Evolutionary conservation across 176 grass and related monocot genomes (phyloP).

Genomic region (Urochloa ruziziensis): DNA sequence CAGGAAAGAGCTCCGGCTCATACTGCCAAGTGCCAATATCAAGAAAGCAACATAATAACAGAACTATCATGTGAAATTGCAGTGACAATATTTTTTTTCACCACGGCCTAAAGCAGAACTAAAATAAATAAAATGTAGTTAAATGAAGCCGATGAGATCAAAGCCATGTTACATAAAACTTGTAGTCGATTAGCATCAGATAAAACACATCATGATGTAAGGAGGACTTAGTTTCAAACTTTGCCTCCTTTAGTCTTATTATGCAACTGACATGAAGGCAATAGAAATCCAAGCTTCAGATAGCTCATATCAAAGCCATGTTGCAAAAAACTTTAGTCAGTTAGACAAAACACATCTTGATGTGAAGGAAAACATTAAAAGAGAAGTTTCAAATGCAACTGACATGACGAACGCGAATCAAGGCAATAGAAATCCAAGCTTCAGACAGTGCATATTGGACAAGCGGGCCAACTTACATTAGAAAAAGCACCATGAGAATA

Average conservation of each 20-base stretch:
- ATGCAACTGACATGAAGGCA: neutral
- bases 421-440: neutral
- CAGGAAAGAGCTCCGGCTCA: conserved; percentile 71
- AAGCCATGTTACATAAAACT: neutral
- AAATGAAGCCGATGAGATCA: neutral
- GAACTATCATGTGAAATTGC: neutral
- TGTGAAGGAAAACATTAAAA: neutral
- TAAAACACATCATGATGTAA: neutral
- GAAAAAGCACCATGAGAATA: conserved; percentile 73
- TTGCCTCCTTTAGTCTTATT: neutral
- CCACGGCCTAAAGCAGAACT: neutral
- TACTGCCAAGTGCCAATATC: conserved; percentile 56
- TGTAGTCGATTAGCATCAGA: neutral
- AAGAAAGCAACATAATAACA: conserved; percentile 16
- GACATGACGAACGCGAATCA: neutral
- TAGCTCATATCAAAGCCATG: neutral
- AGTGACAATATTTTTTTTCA: neutral
- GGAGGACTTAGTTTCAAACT: neutral
- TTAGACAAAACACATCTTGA: neutral
- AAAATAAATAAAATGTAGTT: neutral
- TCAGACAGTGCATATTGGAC: neutral
- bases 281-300: neutral
- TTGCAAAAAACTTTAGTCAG: neutral
- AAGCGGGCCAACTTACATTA: conserved; percentile 48
- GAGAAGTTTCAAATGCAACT: neutral